Percentiles rank a stretch among this genome's conserved stretches.
Evolutionary conservation across 176 grass and related monocot species (phyloP).

Genomic region (Pontederia paniculata): DNA sequence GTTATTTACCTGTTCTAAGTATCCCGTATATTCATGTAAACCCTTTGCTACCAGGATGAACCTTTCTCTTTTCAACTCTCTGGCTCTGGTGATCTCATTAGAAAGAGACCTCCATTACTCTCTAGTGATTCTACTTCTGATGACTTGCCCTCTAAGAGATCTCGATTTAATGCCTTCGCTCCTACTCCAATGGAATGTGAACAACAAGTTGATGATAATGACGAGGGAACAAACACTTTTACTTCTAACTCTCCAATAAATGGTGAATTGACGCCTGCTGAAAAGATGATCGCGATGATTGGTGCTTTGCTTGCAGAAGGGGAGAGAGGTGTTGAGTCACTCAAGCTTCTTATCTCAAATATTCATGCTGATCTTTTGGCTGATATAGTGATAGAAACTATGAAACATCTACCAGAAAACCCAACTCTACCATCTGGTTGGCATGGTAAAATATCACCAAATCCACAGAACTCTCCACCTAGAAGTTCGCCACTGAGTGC

Average conservation of each 20-base stretch:
- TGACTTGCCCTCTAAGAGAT: constrained; percentile 38
- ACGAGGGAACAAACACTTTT: constrained; percentile 24
- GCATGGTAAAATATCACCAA: constrained; percentile 21
- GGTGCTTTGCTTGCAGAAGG: constrained; percentile 97
- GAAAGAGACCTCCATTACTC: constrained; percentile 32
- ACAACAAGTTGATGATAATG: constrained; percentile 27
- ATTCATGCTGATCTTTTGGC: constrained; percentile 90
- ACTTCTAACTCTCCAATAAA: constrained; percentile 40
- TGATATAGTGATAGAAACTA: constrained; percentile 99
- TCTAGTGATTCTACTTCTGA: constrained; percentile 42
- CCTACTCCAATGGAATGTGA: constrained; percentile 25
- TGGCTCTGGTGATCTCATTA: constrained; percentile 29
- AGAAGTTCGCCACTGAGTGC: constrained; percentile 21
- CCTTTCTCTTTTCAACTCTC: constrained; percentile 31
- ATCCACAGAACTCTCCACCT: constrained; percentile 24
- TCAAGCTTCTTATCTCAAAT: constrained; percentile 80
- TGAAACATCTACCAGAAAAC: constrained; percentile 65
- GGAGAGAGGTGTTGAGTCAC: constrained; percentile 90
- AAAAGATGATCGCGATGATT: constrained; percentile 98
- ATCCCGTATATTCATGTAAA: neutral
- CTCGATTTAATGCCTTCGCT: constrained; percentile 35
- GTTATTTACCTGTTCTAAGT: neutral
- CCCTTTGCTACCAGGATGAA: constrained; percentile 44
- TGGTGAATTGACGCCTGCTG: constrained; percentile 64
- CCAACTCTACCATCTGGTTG: constrained; percentile 15